Evolutionary conservation across 257 asterid species (phyloP), one percentile per base, ranked within the genome.

Genomic region (Forsythia suspensa): DNA sequence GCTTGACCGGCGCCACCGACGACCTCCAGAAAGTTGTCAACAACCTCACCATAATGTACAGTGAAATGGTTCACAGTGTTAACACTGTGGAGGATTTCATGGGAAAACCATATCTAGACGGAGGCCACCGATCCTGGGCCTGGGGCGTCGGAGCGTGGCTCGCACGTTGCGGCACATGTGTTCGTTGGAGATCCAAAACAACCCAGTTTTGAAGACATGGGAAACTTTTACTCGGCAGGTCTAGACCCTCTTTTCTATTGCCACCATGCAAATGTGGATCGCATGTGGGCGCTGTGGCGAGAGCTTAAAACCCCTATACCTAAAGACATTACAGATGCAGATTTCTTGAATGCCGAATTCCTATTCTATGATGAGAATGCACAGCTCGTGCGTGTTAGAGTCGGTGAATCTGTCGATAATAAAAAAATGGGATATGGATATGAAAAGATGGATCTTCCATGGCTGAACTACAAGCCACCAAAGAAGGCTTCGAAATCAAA

Each of bases 191-290:
- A 75, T 18, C 77, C 76, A 1, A 20, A 4, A 0, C 6, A 76
- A 40, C 11, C 66, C 3, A 12, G 55, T 37, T 20, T 20, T 18
- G 83, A 80, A 61, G 63, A 80, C 9, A 73, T 80, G 79, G 83
- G 83, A 0, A 74, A 80, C 44, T 80, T 80, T 46, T 80, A 80
- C 48, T 80, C 83, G 2, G 83, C 79, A 0, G 83, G 51, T 20
- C 24, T 46, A 8, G 83, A 80, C 75, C 71, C 76, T 9, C 0
- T 80, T 6, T 80, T 80, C 48, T 80, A 48, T 7, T 36, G 61
- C 18, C 79, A 74, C 70, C 83, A 80, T 10, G 34, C 24, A 0
- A 74, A 74, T 18, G 72, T 80, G 20, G 80, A 80, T 21, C 51
- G 76, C 8, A 74, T 74, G 83, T 80, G 83, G 83, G 11, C 75